Evolutionary conservation across 2,329 filamentous ascomycete species (phyloP).

Genomic region (Penicillium crustosum): DNA sequence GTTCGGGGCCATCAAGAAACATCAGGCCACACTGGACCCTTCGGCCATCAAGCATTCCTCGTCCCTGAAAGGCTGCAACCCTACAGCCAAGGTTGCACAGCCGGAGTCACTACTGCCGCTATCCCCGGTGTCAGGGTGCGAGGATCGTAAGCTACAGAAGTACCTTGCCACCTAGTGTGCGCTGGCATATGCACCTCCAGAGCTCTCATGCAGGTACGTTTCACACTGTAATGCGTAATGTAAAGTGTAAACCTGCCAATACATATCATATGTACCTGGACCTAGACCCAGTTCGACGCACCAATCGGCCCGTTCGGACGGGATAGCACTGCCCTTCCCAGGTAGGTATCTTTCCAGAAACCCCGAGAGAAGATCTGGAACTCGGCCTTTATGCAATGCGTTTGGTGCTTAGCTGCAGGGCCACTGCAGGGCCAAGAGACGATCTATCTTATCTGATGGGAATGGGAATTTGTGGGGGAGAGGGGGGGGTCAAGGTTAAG

Average conservation of each 20-base stretch:
- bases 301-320: constrained; percentile 3
- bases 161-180: neutral
- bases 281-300: neutral
- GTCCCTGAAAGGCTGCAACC: neutral
- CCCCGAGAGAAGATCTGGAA: neutral
- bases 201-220: constrained; percentile 5
- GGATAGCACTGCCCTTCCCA: neutral
- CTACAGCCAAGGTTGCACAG: neutral
- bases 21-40: neutral
- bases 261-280: neutral
- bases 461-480: neutral
- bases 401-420: neutral
- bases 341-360: constrained; percentile 2
- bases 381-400: neutral
- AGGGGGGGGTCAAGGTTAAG: neutral
- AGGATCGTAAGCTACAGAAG: constrained; percentile 1
- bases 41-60: neutral
- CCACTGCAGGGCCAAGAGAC: neutral
- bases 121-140: neutral
- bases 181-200: constrained; percentile 4
- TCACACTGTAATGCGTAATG: neutral
- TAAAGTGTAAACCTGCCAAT: neutral
- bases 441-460: constrained; percentile 2
- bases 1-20: neutral
- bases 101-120: neutral